Conservation (phyloP, 345 rosid species). For the Sonneratia caseolaris region DNA sequence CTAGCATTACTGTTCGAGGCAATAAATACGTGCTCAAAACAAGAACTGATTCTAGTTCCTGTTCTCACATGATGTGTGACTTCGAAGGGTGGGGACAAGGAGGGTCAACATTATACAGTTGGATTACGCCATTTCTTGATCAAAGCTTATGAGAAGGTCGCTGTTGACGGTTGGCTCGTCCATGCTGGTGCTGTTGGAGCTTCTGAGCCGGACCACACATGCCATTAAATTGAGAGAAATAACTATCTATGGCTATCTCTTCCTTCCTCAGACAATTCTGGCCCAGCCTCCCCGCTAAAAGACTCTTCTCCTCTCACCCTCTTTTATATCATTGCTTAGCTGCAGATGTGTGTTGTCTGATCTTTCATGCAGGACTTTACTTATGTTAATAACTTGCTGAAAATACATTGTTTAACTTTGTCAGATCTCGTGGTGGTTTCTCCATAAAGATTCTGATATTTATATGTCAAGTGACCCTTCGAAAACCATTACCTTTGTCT, state of each 20-base stretch:
- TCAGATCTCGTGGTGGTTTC: too few relatives aligned
- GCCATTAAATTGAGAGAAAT: background rate
- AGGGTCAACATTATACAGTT: background rate
- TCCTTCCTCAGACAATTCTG: background rate
- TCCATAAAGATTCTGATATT: too few relatives aligned
- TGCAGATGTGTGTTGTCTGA: too few relatives aligned
- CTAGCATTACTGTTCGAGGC: background rate
- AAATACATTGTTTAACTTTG: too few relatives aligned
- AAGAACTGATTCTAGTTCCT: too few relatives aligned
- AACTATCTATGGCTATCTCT: background rate
- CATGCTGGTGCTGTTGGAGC: background rate
- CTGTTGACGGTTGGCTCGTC: background rate
- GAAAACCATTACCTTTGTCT: too few relatives aligned
- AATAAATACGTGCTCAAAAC: background rate
- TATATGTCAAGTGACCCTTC: too few relatives aligned
- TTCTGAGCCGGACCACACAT: background rate
- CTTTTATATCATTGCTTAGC: too few relatives aligned
- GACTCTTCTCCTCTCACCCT: too few relatives aligned
- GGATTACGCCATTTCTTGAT: background rate
- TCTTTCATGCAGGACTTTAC: too few relatives aligned
- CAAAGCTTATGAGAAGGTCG: background rate
- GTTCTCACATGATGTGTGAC: background rate
- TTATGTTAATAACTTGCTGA: too few relatives aligned
- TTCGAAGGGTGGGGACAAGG: background rate
- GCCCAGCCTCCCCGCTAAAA: too few relatives aligned